Base-by-base conservation (phyloP, 129 eudicot genomes). In the Pseudognaphalium luteoalbum region DNA sequence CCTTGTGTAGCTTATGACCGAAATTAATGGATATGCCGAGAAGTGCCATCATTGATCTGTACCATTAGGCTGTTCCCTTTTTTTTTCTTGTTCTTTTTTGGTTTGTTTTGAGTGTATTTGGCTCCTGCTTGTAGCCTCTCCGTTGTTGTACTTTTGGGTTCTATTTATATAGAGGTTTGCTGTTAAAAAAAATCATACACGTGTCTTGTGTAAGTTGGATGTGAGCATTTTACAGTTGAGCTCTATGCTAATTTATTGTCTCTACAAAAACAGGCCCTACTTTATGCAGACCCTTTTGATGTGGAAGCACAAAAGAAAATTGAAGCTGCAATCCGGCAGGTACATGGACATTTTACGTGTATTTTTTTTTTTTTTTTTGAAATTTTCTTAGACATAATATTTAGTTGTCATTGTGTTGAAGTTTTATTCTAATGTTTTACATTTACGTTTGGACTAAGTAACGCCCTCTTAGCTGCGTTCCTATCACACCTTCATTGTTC, bases 261-360 rank as follows among this genome's bases (percentile, higher is more conserved):
- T 47, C n/a, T 47, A 47, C 39, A 29, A 61, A 65, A 59, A 21
- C 19, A 90, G 97, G 96, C 91, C 44, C 89, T 93, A 74, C 93
- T 87, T 14, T 84, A 91, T 74, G 97, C 98, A 64, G 98, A 94
- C 82, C 98, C 98, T 71, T 94, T 94, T 81, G 98, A 94, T 71
- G 97, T 94, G 79, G 97, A 94, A 82, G 97, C 97, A 68, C 98
- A 94, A 60, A 94, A 86, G 90, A 94, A 94, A 86, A 94, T 91
- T 56, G 97, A 94, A 86, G 98, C 92, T 58, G 87, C 97, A 33
- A 94, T 94, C 69, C 98, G 97, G 64, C 96, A 94, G 96, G 97
- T 90, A 44, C 6, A 80, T 87, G 59, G 54, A 6, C 30, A 41
- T 73, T 29, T 35, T 66, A 72, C 17, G 28, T 25, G 28, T 25